These are phyloP conservation scores for Aspergillus cejpii DNA, from an alignment of 2,329 filamentous ascomycete genomes.

Conservation along the genomic window DNA sequence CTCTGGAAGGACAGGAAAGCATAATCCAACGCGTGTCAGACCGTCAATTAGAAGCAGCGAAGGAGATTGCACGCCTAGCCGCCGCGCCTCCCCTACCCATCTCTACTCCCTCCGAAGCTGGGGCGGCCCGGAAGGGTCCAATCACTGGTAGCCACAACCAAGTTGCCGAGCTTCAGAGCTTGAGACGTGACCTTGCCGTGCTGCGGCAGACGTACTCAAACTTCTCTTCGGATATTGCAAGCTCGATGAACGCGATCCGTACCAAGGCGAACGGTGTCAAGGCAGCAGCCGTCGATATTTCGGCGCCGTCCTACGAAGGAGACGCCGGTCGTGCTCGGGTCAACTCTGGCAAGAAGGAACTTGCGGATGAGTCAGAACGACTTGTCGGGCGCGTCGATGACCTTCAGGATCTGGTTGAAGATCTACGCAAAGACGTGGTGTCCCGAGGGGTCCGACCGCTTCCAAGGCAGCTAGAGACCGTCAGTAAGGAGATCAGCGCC, in stretches of 20 bases:
- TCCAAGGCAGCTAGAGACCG: constrained; percentile 79
- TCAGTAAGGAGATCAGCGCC: constrained; percentile 77
- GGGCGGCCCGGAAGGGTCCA: constrained; percentile 21
- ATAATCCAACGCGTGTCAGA: constrained; percentile 83
- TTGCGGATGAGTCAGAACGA: constrained; percentile 80
- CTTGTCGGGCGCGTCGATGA: constrained; percentile 91
- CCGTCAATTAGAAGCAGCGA: constrained; percentile 79
- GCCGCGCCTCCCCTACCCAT: constrained; percentile 40
- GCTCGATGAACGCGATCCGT: constrained; percentile 77
- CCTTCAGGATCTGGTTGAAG: constrained; percentile 93
- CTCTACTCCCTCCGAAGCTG: constrained; percentile 20
- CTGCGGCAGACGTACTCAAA: constrained; percentile 87
- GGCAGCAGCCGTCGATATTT: constrained; percentile 61
- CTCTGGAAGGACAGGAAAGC: constrained; percentile 73
- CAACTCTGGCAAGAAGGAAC: constrained; percentile 74
- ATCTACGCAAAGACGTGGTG: constrained; percentile 95
- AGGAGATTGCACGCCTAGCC: constrained; percentile 68
- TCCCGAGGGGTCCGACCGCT: constrained; percentile 83
- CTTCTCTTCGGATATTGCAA: constrained; percentile 81
- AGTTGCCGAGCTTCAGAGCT: constrained; percentile 67
- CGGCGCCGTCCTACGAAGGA: constrained; percentile 64
- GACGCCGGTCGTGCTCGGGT: constrained; percentile 82
- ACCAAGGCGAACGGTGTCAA: constrained; percentile 78
- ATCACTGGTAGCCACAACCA: constrained; percentile 51
- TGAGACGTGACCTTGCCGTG: constrained; percentile 83